Base-by-base conservation (phyloP, 345 rosid species). In the Mangifera indica region DNA sequence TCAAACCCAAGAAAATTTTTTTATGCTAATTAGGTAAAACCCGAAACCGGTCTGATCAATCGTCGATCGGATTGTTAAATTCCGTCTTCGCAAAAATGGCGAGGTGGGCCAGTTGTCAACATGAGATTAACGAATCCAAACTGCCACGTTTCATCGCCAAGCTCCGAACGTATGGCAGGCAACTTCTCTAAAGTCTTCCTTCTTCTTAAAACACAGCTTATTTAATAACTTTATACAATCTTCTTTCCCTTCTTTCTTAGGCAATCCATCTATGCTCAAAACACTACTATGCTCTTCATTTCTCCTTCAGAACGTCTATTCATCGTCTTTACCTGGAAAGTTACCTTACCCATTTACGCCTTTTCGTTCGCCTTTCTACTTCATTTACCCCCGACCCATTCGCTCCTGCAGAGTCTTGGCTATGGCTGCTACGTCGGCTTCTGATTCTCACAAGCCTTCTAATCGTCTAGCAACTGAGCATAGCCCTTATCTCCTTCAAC, bases 401-500 rank as follows among this genome's bases (percentile, higher is more conserved):
- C 78, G 61, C 55, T 62, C 80, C 58, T 66, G 54, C 55, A 79
- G 71, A 77, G 75, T 82, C 65, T 51, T 86, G 3, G 83, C 87
- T 66, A 86, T 86, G 90, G 81, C 87, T 56, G 78, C 69, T 32
- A 37, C 83, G 32, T 83, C 86, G 17, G 67, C 76, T 58, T 81
- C 81, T 2, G 66, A 76, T 53, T 68, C 94, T 69, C 88, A 70
- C 69, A 77, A 72, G 63, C 66, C 81, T 74, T 84, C 87, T 7
- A 91, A 88, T 65, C 93, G 95, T 66, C 89, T 91, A 67, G 92
- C 94, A 14, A 69, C 91, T 7, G 93, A 91, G 82, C 97, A 90
- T 57, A 89, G 93, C 77, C 97, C 97, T 34, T 94, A 89, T 79
- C 94, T 92, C 66, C 98, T 89, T 69, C 98, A 94, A 70, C 93